phyloP scores from a whole-genome alignment of 495 filamentous ascomycete genomes.

The Pseudomonodictys pantanalensis region DNA sequence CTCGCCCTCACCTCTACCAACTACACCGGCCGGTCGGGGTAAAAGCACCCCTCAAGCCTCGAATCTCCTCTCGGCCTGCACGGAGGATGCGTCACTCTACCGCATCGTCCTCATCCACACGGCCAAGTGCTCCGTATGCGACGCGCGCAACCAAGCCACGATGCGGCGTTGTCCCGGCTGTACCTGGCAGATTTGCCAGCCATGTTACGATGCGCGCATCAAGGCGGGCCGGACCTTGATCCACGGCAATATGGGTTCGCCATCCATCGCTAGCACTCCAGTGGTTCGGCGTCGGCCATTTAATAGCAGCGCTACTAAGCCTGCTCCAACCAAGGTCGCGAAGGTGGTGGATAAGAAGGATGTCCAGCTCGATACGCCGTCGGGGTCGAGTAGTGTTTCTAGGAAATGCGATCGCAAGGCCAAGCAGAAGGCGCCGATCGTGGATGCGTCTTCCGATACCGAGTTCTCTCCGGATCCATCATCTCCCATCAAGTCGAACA shows the following conservation, averaged over 20 bases:
- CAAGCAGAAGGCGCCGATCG: not conserved
- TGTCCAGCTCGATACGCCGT: not conserved
- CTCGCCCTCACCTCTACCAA: no score
- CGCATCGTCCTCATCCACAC: conserved; percentile 22
- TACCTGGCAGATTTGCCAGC: conserved; percentile 20
- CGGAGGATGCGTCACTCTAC: not conserved
- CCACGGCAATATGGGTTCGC: not conserved
- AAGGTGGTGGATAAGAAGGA: not conserved
- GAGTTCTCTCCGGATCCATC: not conserved
- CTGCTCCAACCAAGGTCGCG: not conserved
- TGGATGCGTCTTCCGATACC: not conserved
- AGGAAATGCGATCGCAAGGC: not conserved
- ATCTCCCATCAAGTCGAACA: not conserved
- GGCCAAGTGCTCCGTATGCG: conserved; percentile 26
- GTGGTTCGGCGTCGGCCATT: no score
- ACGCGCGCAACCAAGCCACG: conserved; percentile 10
- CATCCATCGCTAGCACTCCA: no score
- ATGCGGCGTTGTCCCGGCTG: conserved; percentile 28
- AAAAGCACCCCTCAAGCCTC: not conserved
- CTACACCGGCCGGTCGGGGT: not conserved
- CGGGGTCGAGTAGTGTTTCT: not conserved
- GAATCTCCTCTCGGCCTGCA: not conserved
- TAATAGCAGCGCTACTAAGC: not conserved
- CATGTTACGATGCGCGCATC: conserved; percentile 3
- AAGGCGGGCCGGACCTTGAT: not conserved